Evolutionary conservation across 441 rosid species (phyloP), one percentile per base, ranked within the genome.

Genomic region (Biscutella laevigata): DNA sequence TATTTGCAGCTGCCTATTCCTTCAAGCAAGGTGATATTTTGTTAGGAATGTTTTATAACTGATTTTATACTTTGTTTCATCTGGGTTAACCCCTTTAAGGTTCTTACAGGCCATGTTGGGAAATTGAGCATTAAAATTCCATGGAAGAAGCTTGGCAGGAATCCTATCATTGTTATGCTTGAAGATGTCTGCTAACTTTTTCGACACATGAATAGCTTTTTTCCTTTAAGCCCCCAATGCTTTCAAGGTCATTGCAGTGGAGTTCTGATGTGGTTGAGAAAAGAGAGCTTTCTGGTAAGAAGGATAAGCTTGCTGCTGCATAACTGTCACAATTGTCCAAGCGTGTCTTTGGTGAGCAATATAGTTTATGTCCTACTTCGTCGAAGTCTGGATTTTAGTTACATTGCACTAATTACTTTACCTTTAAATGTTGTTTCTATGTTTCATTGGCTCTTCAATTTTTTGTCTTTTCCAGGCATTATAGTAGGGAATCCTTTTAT

Each of bases 281-380:
- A 65, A 78, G 96, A 74, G 95, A 83, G 65, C 82, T 77, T 69
- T 92, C 95, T 32, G 92, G 84, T 29, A 90, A 87, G 62, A 81
- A 78, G 71, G 96, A 96, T 21, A 79, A 84, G 73, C 98, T 90
- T 57, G 98, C 88, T 19, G 83, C 96, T 7, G 98, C 95, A 8
- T 96, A 87, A 74, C 80, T 90, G 48, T 85, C 90, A 2, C 84
- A 90, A 62, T 64, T 90, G 21, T 87, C 95, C 24, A 73, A 78
- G 35, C 88, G 85, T 4, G 84, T 83, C 33, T 76, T 76, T 14
- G 89, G 96, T 90, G 67, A 75, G 90, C 71, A 36, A 22, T 55
- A 16, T 53, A 14, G 9, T 46, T 60, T 26, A 22, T 12, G 5
- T 22, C n/a, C 10, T 32, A 29, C 25, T 27, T 10, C 10, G 0